Base-by-base conservation (phyloP, 768 basidiomycete genomes). In the Auricularia auricula-judae region DNA sequence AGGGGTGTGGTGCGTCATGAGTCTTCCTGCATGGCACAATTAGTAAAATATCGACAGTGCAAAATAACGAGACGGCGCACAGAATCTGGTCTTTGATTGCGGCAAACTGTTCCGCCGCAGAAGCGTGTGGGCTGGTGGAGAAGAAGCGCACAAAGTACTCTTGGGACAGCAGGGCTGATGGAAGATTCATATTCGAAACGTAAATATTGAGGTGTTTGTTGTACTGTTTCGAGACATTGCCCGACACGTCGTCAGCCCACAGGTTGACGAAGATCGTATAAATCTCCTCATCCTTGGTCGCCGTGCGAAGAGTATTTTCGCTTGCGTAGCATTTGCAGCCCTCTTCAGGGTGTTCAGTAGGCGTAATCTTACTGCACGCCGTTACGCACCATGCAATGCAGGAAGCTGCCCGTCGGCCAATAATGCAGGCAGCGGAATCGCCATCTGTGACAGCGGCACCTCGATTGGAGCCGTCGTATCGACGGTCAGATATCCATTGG, bases 211-310 rank as follows among this genome's bases (percentile, higher is more conserved):
- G 14, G 54, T 67, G 66, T 39, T 60, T 60, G 61, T 65, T 67
- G 36, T 36, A 54, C 36, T 62, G 43, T 43, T 67, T 67, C 4
- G 65, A 62, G 14, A 65, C 62, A 54, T 67, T 67, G n/a, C 67
- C 67, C 23, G 36, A 44, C 8, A 67, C 67, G 64, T 67, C 67
- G 39, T 67, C 67, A 10, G 36, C 59, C 61, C 61, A 67, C 4
- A 62, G n/a, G 21, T 36, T 61, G 35, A 63, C 33, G 43, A 62
- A 64, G 4, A 64, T 11, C 8, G 62, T 60, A 33, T 63, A 66
- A 3, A 67, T 11, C 16, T 35, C 36, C 4, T 60, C 44, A 5
- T 63, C 67, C 16, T 51, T 8, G 12, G 67, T 62, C 11, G 34
- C 23, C 14, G 18, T 4, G 10, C 67, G 56, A 5, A 62, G 34